Conservation (phyloP, 225 moss, liverwort and hornwort species). For the Polytrichum commune region DNA sequence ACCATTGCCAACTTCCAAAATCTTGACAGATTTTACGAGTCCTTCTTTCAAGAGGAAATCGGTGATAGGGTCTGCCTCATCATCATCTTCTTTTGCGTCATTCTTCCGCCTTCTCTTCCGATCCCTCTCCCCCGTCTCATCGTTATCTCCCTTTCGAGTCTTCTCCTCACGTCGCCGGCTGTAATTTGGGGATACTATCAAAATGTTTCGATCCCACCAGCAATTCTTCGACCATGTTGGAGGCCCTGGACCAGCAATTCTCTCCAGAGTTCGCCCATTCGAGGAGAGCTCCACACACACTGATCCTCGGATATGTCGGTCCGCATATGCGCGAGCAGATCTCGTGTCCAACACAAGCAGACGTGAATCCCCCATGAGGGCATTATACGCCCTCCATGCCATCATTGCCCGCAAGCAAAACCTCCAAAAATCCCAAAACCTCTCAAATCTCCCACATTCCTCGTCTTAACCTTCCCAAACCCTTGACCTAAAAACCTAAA, state of each 20-base stretch:
- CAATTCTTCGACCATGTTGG: slow-evolving; percentile 47
- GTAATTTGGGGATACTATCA: slow-evolving; percentile 33
- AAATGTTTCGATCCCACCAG: slow-evolving; percentile 55
- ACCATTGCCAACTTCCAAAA: slow-evolving; percentile 38
- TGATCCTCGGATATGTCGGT: slow-evolving; percentile 51
- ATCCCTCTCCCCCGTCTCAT: slow-evolving; percentile 25
- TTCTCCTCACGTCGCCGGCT: slow-evolving; percentile 12
- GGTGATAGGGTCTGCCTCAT: slow-evolving; percentile 21
- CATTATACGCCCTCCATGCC: slow-evolving; percentile 53
- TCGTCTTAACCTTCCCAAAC: background rate
- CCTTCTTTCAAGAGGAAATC: slow-evolving; percentile 31
- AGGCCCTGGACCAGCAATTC: slow-evolving; percentile 41
- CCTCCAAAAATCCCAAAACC: background rate
- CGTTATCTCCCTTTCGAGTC: slow-evolving; percentile 14
- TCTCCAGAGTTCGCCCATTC: slow-evolving; percentile 34
- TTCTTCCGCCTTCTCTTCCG: slow-evolving; percentile 19
- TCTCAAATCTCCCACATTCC: background rate
- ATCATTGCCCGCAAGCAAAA: slow-evolving; percentile 13
- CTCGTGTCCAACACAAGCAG: slow-evolving; percentile 47
- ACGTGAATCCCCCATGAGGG: slow-evolving; percentile 36
- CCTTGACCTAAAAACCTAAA: background rate
- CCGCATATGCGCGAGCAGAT: slow-evolving; percentile 25
- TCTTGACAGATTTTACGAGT: slow-evolving; percentile 35
- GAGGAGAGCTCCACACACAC: slow-evolving; percentile 31
- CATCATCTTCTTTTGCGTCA: slow-evolving; percentile 16